Conservation (phyloP, 2,329 filamentous ascomycete species). For the Zymoseptoria tritici region DNA sequence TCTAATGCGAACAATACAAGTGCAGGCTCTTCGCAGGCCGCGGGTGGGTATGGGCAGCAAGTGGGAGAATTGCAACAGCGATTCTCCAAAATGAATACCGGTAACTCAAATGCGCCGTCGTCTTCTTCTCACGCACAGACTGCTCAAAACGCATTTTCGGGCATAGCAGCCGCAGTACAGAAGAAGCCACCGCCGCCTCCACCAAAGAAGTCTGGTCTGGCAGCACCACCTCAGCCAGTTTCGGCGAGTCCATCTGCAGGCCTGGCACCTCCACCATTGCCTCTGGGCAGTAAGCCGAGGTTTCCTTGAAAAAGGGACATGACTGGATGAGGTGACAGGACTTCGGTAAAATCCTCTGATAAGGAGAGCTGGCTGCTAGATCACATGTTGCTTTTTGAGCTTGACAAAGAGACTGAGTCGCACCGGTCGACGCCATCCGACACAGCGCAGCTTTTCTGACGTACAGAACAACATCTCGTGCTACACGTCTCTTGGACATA, state of each 20-base stretch:
- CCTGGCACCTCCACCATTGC: slow-evolving; percentile 47
- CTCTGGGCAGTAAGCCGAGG: slow-evolving; percentile 50
- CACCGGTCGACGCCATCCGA: background rate
- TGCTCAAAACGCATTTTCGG: slow-evolving; percentile 22
- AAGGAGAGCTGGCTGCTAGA: too few relatives aligned
- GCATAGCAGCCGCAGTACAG: slow-evolving; percentile 27
- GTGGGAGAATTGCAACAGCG: slow-evolving; percentile 58
- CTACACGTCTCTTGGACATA: too few relatives aligned
- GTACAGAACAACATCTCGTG: too few relatives aligned
- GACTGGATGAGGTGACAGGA: background rate
- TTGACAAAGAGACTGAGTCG: background rate
- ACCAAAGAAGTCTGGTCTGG: slow-evolving; percentile 48
- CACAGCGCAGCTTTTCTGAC: background rate
- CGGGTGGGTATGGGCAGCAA: slow-evolving; percentile 34
- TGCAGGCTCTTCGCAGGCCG: slow-evolving; percentile 2
- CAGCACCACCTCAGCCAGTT: slow-evolving; percentile 18
- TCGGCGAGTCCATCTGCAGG: slow-evolving; percentile 20
- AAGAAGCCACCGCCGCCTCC: slow-evolving; percentile 52
- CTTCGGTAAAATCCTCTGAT: background rate
- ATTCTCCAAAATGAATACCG: slow-evolving; percentile 48
- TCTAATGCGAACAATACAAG: slow-evolving; percentile 1
- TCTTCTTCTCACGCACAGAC: background rate
- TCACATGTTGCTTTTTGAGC: background rate
- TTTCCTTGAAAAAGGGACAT: slow-evolving; percentile 8
- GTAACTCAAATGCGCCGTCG: slow-evolving; percentile 8